phyloP scores from a whole-genome alignment of 495 filamentous ascomycete species.

The Penicillium waksmanii region DNA sequence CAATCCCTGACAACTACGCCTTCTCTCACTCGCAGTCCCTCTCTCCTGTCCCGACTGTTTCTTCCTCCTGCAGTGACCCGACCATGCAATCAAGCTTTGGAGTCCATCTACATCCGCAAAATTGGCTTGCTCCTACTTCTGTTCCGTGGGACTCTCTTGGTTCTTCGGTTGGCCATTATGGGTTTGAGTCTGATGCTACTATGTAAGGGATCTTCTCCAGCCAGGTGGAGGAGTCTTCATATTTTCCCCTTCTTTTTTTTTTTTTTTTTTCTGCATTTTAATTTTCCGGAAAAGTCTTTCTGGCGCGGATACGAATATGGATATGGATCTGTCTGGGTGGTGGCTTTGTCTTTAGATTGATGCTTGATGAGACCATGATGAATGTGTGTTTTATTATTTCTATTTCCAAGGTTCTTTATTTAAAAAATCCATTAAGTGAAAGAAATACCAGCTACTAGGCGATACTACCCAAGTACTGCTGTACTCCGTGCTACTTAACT shows the following conservation, averaged over 20 bases:
- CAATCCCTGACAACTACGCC: conserved; percentile 25
- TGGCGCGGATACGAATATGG: too few species aligned
- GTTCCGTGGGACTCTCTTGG: conserved; percentile 40
- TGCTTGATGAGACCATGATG: conserved; percentile 23
- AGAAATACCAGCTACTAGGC: too few species aligned
- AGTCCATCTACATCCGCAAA: conserved; percentile 39
- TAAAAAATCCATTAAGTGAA: neutral
- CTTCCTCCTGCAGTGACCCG: conserved; percentile 28
- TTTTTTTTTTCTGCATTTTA: neutral
- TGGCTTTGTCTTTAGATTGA: conserved; percentile 10
- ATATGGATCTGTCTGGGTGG: neutral
- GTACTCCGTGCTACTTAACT: neutral
- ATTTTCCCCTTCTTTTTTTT: conserved; percentile 2
- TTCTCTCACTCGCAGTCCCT: conserved; percentile 25
- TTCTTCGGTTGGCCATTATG: conserved; percentile 19
- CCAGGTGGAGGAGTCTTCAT: neutral
- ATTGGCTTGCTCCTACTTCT: conserved; percentile 40
- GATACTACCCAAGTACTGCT: neutral
- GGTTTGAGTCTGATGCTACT: conserved; percentile 18
- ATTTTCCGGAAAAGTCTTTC: neutral
- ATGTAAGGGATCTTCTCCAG: neutral
- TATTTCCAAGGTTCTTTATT: neutral
- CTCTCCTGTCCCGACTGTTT: conserved; percentile 30
- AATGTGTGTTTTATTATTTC: conserved; percentile 1
- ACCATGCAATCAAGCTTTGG: conserved; percentile 30